Evolutionary conservation across 2,329 filamentous ascomycete genomes (phyloP).

Genomic region (Lasiodiplodia sp.): DNA sequence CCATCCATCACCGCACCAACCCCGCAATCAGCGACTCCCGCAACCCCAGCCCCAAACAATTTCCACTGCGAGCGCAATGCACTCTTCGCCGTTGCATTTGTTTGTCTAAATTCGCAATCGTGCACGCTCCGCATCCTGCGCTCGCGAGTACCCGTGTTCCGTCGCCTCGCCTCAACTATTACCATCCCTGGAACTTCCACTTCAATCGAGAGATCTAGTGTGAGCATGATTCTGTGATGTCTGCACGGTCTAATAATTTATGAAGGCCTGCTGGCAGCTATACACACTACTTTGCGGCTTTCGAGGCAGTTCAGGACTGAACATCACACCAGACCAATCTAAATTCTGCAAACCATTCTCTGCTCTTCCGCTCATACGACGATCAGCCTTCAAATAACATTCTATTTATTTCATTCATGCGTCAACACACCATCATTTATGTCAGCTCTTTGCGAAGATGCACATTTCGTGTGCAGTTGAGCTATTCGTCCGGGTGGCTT

Average conservation of each 20-base stretch:
- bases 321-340: background rate
- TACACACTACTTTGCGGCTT: background rate
- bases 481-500: constrained; percentile 1
- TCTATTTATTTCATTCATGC: background rate
- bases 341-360: background rate
- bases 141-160: constrained; percentile 11
- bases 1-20: constrained; percentile 27
- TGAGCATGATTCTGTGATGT: background rate
- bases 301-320: background rate
- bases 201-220: background rate
- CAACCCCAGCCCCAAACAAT: background rate
- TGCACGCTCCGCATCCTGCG: constrained; percentile 17
- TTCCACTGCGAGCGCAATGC: background rate
- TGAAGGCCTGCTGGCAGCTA: background rate
- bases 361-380: background rate
- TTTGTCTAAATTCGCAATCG: background rate
- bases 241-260: background rate
- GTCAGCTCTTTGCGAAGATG: background rate
- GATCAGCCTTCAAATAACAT: background rate
- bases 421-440: no score
- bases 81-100: background rate
- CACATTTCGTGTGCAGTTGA: background rate
- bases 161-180: constrained; percentile 8
- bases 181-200: background rate
- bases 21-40: constrained; percentile 12